A percentile compares a stretch with the other conserved stretches of the same genome.
Evolutionary conservation across 2,329 filamentous ascomycete genomes (phyloP).

Genomic region (Calonectria multiphialidica): DNA sequence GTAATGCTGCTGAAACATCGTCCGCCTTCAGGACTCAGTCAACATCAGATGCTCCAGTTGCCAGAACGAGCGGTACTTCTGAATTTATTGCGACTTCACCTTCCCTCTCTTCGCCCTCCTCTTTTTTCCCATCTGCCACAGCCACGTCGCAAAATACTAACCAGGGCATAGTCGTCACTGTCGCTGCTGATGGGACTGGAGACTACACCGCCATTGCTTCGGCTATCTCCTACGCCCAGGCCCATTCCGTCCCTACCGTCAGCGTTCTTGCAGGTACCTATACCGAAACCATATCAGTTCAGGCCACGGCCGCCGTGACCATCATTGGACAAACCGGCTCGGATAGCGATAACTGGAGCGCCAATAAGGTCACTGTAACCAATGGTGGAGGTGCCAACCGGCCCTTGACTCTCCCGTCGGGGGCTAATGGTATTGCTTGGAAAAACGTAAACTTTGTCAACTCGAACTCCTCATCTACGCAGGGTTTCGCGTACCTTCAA

Average conservation of each 20-base stretch:
- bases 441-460: conserved; percentile 37
- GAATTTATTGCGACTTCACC: background rate
- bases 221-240: conserved; percentile 55
- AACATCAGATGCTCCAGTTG: background rate
- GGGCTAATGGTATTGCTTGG: conserved; percentile 28
- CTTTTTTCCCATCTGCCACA: background rate
- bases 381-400: conserved; percentile 20
- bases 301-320: conserved; percentile 55
- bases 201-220: conserved; percentile 59
- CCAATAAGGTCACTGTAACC: conserved; percentile 28
- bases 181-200: conserved; percentile 56
- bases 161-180: conserved; percentile 50
- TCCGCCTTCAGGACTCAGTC: background rate
- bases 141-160: conserved; percentile 32
- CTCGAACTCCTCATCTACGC: background rate
- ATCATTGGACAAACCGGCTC: conserved; percentile 51
- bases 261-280: conserved; percentile 59
- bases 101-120: background rate
- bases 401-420: conserved; percentile 19
- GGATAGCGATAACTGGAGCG: conserved; percentile 2
- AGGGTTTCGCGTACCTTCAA: conserved; percentile 19
- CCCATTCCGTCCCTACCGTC: conserved; percentile 55
- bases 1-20: background rate
- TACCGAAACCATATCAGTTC: conserved; percentile 54
- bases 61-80: background rate